These are phyloP conservation scores for Phytopythium delawarense DNA, from an alignment of 352 stramenopile genomes.

Conservation along the genomic window DNA sequence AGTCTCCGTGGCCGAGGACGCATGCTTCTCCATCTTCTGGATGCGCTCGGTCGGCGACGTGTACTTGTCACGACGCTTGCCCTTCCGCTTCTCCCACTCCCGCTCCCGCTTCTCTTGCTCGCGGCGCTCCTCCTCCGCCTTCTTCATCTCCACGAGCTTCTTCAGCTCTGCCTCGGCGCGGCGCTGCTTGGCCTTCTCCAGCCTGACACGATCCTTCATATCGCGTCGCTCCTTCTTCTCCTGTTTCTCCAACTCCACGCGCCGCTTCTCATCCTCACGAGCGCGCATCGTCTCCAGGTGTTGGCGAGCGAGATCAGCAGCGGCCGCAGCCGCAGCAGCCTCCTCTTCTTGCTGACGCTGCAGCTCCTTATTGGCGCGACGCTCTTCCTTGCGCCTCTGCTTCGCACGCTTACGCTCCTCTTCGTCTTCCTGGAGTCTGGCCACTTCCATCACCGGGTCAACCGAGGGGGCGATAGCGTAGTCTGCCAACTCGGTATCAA, in stretches of 20 bases:
- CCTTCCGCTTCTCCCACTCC: constrained; percentile 43
- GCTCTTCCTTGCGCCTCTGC: constrained; percentile 34
- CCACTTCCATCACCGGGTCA: background rate
- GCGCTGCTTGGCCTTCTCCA: constrained; percentile 31
- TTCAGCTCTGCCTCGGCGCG: constrained; percentile 32
- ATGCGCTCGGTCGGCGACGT: constrained; percentile 49
- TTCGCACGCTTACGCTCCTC: constrained; percentile 25
- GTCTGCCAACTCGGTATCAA: constrained; percentile 1
- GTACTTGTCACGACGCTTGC: constrained; percentile 59
- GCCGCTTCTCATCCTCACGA: constrained; percentile 34
- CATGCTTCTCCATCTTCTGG: constrained; percentile 33
- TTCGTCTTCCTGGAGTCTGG: constrained; percentile 15
- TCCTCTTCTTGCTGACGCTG: constrained; percentile 37
- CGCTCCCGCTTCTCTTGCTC: constrained; percentile 34
- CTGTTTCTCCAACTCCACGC: constrained; percentile 33
- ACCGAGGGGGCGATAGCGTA: background rate
- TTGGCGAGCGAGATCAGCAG: constrained; percentile 30
- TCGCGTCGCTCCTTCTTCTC: constrained; percentile 37
- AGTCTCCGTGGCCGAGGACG: constrained; percentile 12
- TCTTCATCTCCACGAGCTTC: constrained; percentile 33
- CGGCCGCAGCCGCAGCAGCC: constrained; percentile 22
- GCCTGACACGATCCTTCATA: constrained; percentile 35
- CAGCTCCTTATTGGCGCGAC: constrained; percentile 31
- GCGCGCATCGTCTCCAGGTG: constrained; percentile 35
- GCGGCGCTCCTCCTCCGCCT: constrained; percentile 33